Base-by-base conservation (phyloP, 345 rosid species). In the Citrus maxima region DNA sequence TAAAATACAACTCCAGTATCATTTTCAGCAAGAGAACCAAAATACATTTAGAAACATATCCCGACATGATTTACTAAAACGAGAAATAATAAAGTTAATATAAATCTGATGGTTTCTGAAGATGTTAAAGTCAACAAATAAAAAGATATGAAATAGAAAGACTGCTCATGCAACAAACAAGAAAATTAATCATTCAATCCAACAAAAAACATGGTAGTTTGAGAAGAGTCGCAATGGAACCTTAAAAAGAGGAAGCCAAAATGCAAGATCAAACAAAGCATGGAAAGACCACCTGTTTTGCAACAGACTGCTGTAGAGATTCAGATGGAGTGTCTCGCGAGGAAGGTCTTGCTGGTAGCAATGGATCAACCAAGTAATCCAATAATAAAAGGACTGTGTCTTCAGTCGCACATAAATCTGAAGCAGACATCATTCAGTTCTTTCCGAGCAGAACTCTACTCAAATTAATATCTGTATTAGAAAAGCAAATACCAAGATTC, bases 221-320 rank as follows among this genome's bases (percentile, higher is more conserved):
- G 22, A 74, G 18, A 67, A 21, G 38, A 55, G n/a, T n/a, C 56
- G 42, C 40, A 19, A 32, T 28, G 35, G 2, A 78, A 10, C 37
- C 9, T 2, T 46, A 3, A 67, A 28, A 19, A 16, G 19, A 25
- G 37, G 27, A 35, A 35, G 6, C 16, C 19, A 30, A 54, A 37
- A 30, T 27, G n/a, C 5, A 24, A 66, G 62, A 10, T 25, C 12
- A 19, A 77, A 32, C 51, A 6, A 34, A 55, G 28, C 24, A 40
- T 32, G 55, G 32, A 64, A 74, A 46, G 72, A 56, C 18, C 3
- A 95, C 98, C 98, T 95, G 98, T 49, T 88, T 87, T 3, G 95
- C 93, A 2, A 91, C 90, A 21, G 79, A 81, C 78, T 90, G 85
- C 34, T 87, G 89, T 42, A 86, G 79, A 69, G 67, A 1, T 55